These are phyloP conservation scores for Rhizophagus sp. DNA, from an alignment of 192 early-diverging fungal species.

Conservation along the genomic window DNA sequence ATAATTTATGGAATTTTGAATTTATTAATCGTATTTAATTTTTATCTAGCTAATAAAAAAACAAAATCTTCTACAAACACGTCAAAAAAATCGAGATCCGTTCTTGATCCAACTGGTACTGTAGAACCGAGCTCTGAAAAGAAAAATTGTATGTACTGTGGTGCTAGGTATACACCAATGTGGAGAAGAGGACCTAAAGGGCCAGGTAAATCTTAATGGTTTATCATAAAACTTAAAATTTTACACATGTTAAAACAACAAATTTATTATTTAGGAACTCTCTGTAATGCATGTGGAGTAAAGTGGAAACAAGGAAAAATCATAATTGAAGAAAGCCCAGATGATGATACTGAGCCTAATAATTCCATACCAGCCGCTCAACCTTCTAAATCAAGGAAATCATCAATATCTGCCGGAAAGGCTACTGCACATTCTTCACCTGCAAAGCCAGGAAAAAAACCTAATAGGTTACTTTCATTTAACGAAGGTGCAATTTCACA, in stretches of 20 bases:
- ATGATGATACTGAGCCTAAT: background rate
- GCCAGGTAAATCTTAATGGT: slow-evolving; percentile 42
- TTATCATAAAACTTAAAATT: background rate
- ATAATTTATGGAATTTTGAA: background rate
- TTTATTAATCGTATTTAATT: background rate
- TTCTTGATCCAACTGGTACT: background rate
- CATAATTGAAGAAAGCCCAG: slow-evolving; percentile 36
- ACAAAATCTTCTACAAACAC: background rate
- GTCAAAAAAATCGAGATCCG: slow-evolving; percentile 20
- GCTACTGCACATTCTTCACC: background rate
- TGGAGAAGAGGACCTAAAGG: slow-evolving; percentile 78
- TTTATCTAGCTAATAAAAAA: background rate
- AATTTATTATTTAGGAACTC: slow-evolving; percentile 38
- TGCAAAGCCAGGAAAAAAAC: slow-evolving; percentile 14
- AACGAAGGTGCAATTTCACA: slow-evolving; percentile 19
- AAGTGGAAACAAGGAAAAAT: slow-evolving; percentile 86
- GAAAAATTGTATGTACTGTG: slow-evolving; percentile 67
- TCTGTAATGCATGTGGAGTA: slow-evolving; percentile 82
- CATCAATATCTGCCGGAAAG: background rate
- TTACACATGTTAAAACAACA: background rate
- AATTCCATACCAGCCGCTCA: background rate
- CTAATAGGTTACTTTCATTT: background rate
- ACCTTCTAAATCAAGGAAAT: slow-evolving; percentile 14
- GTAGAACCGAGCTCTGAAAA: slow-evolving; percentile 13
- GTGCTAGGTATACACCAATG: slow-evolving; percentile 69